Conservation (phyloP, 495 filamentous ascomycete species). For the Elasticomyces elasticus region DNA sequence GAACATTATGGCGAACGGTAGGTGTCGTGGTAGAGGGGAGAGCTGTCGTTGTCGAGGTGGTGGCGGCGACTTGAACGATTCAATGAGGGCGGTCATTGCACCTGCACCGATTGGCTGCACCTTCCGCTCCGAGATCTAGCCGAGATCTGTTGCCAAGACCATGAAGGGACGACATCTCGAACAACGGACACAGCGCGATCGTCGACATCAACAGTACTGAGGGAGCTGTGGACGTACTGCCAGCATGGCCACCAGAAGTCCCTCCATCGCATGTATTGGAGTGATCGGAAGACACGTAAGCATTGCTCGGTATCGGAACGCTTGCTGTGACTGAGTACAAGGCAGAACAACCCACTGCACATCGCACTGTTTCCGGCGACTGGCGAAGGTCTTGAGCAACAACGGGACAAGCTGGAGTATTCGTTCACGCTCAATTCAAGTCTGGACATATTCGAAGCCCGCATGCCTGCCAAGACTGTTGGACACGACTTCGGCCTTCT, state of each 20-base stretch:
- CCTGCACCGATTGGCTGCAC: background rate
- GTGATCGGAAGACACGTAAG: constrained; percentile 82
- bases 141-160: background rate
- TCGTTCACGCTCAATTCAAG: constrained; percentile 82
- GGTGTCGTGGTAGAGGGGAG: constrained; percentile 9
- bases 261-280: constrained; percentile 82
- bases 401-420: constrained; percentile 56
- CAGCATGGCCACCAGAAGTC: constrained; percentile 26
- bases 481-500: constrained; percentile 84
- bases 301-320: background rate
- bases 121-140: background rate
- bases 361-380: constrained; percentile 73
- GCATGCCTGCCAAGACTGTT: constrained; percentile 51
- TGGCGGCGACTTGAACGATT: constrained; percentile 3
- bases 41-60: constrained; percentile 4
- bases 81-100: background rate
- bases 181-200: background rate
- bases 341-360: constrained; percentile 90
- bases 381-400: constrained; percentile 40
- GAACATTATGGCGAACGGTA: constrained; percentile 42
- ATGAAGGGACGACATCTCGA: background rate
- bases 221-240: background rate
- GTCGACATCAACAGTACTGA: background rate
- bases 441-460: constrained; percentile 85
- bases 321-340: background rate